Evolutionary conservation across 2,329 filamentous ascomycete genomes (phyloP).

Genomic region (Colletotrichum sp.): DNA sequence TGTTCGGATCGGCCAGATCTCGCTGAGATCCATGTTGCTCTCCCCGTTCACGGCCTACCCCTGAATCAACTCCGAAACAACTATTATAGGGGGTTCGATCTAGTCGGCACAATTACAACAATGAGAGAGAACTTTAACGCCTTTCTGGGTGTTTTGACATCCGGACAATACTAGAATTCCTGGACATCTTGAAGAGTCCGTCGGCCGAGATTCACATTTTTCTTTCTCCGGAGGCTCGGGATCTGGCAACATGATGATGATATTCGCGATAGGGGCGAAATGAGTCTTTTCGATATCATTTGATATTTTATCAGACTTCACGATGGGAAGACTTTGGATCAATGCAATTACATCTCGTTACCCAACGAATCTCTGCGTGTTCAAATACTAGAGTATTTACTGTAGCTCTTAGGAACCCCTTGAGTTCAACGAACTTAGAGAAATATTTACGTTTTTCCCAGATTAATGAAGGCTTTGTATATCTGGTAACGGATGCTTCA

Average conservation of each 20-base stretch:
- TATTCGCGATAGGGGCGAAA: not conserved
- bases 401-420: too few relatives aligned
- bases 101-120: not conserved
- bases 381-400: too few relatives aligned
- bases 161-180: not conserved
- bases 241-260: not conserved
- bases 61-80: not conserved
- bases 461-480: not conserved
- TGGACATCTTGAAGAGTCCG: not conserved
- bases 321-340: not conserved
- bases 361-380: too few relatives aligned
- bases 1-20: not conserved
- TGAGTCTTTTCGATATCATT: not conserved
- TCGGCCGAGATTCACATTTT: not conserved
- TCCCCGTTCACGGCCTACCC: not conserved
- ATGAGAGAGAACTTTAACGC: not conserved
- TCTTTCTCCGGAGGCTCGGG: not conserved
- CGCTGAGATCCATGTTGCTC: not conserved
- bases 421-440: not conserved
- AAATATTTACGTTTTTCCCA: not conserved
- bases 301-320: not conserved
- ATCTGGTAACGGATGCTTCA: not conserved
- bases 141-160: not conserved
- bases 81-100: not conserved
- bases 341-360: too few relatives aligned